Conservation (phyloP, 176 grass and related monocot genomes). For the Neostapfia colusana region DNA sequence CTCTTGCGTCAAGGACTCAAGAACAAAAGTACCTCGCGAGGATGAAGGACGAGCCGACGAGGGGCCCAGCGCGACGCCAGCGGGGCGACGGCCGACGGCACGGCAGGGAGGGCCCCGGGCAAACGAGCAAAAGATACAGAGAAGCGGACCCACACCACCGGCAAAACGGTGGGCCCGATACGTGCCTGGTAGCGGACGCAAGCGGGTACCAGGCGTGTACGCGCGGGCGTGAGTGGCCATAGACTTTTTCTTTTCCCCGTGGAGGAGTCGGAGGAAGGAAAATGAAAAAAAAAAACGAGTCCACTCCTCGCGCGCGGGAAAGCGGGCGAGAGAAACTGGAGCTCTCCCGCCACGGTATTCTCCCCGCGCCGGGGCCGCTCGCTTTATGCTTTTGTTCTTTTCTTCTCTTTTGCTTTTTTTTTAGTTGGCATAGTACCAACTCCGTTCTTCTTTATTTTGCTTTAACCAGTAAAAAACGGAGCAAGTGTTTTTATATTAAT, state of each 20-base stretch:
- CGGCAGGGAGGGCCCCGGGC: not conserved
- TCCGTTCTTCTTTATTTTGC: too few species aligned
- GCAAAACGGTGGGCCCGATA: not conserved
- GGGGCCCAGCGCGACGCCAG: slow-evolving; percentile 31
- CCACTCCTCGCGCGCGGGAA: not conserved
- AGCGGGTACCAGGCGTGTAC: slow-evolving; percentile 28
- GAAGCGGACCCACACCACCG: not conserved
- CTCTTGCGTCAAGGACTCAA: not conserved
- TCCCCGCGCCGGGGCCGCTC: not conserved
- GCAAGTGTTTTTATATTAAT: too few species aligned
- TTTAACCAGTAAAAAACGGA: too few species aligned
- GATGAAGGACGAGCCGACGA: not conserved
- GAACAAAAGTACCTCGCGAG: not conserved
- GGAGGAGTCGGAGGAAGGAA: not conserved
- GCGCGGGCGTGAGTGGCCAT: not conserved
- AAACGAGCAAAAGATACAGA: not conserved
- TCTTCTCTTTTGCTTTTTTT: too few species aligned
- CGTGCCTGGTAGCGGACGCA: slow-evolving; percentile 5
- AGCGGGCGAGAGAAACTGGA: not conserved
- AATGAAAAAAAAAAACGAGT: not conserved
- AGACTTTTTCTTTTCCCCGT: not conserved
- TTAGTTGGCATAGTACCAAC: too few species aligned
- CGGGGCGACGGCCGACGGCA: slow-evolving; percentile 30
- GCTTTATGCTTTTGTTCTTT: not conserved
- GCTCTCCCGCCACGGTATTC: not conserved